These are phyloP conservation scores for Lipomyces orientalis DNA, from an alignment of 805 yeast species.

Conservation along the genomic window DNA sequence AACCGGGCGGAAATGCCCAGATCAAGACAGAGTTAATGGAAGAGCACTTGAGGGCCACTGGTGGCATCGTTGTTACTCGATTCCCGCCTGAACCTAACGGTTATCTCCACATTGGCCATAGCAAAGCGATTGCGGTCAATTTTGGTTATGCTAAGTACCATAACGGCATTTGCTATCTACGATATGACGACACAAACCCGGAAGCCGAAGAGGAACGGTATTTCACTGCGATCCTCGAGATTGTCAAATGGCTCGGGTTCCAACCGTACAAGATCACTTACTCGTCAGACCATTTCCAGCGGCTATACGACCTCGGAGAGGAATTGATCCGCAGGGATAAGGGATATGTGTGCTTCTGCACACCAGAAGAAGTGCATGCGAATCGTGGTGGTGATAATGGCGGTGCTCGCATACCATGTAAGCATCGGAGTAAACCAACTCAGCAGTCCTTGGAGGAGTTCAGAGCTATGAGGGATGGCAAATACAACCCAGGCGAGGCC, in stretches of 20 bases:
- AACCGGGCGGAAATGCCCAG: constrained; percentile 95
- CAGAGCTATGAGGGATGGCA: constrained; percentile 90
- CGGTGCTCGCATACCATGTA: constrained; percentile 86
- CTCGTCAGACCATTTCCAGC: constrained; percentile 93
- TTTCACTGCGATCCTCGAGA: constrained; percentile 79
- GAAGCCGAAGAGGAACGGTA: constrained; percentile 97
- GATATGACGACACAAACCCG: constrained; percentile 98
- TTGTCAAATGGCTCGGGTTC: constrained; percentile 94
- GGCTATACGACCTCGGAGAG: constrained; percentile 88
- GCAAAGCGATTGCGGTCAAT: constrained; percentile 96
- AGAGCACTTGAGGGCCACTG: constrained; percentile 77
- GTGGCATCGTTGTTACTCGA: constrained; percentile 86
- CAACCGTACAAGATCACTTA: constrained; percentile 93
- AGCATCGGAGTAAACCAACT: constrained; percentile 69
- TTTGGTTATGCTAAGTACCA: constrained; percentile 94
- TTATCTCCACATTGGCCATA: constrained; percentile 94
- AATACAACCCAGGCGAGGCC: constrained; percentile 87
- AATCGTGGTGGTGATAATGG: constrained; percentile 91
- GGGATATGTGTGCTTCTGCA: constrained; percentile 93
- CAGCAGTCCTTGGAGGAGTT: constrained; percentile 82
- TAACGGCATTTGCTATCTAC: constrained; percentile 85
- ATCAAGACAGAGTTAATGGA: constrained; percentile 81
- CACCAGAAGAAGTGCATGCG: constrained; percentile 85
- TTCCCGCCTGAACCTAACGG: constrained; percentile 99
- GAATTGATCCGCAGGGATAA: constrained; percentile 68